phyloP scores from a whole-genome alignment of 2,329 filamentous ascomycete species.

The Pseudogymnoascus sp. region DNA sequence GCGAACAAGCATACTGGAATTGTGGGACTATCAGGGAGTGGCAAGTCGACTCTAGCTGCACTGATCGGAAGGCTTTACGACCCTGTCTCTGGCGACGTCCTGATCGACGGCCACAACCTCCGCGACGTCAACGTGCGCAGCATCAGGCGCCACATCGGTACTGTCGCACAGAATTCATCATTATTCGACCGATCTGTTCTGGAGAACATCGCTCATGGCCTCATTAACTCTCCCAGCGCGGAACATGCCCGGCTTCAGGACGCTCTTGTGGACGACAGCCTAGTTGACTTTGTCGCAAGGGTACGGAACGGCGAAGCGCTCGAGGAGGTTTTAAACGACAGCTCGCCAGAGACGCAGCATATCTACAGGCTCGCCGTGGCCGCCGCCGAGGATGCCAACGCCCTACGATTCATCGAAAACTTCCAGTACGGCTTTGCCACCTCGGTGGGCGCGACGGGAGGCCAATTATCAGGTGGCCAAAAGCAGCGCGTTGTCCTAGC shows the following conservation, averaged over 20 bases:
- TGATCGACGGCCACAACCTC: slow-evolving; percentile 20
- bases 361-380: not conserved
- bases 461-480: slow-evolving; percentile 49
- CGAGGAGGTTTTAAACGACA: slow-evolving; percentile 9
- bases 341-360: not conserved
- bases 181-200: slow-evolving; percentile 36
- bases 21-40: slow-evolving; percentile 37
- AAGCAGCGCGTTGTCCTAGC: slow-evolving; percentile 53
- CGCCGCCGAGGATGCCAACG: slow-evolving; percentile 51
- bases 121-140: slow-evolving; percentile 20
- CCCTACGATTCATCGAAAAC: slow-evolving; percentile 44
- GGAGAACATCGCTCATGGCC: slow-evolving; percentile 45
- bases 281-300: slow-evolving; percentile 41
- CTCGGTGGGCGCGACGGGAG: slow-evolving; percentile 45
- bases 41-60: slow-evolving; percentile 36
- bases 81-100: slow-evolving; percentile 40
- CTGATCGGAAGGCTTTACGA: slow-evolving; percentile 38
- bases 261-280: slow-evolving; percentile 20
- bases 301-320: not conserved
- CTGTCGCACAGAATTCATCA: slow-evolving; percentile 20
- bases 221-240: slow-evolving; percentile 32
- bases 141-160: slow-evolving; percentile 15
- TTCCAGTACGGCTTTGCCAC: slow-evolving; percentile 44
- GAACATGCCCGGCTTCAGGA: slow-evolving; percentile 39
- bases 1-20: slow-evolving; percentile 34